These are phyloP conservation scores for Fragilariopsis cylindrus DNA, from an alignment of 108 stramenopile species.

Conservation along the genomic window DNA sequence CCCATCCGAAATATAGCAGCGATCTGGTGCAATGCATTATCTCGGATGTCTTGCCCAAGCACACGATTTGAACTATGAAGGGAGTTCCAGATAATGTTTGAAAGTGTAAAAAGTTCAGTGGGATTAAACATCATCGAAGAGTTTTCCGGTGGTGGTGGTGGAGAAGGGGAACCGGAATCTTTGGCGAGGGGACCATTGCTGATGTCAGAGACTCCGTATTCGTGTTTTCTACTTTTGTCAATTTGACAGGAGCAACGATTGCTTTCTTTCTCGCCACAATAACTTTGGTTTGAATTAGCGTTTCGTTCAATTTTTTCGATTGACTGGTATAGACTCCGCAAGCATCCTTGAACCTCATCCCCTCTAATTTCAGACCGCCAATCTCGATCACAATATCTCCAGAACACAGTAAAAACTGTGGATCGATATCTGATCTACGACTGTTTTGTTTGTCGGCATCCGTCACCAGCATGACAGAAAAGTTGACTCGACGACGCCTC, in stretches of 20 bases:
- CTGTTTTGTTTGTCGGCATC: constrained; percentile 57
- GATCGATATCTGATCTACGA: constrained; percentile 10
- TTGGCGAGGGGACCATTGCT: neutral
- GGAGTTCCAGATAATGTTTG: neutral
- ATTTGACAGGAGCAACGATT: constrained; percentile 1
- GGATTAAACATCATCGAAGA: constrained; percentile 10
- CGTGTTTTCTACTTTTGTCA: constrained; percentile 16
- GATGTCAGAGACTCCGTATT: constrained; percentile 4
- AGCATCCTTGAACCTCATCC: constrained; percentile 57
- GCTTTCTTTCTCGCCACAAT: constrained; percentile 38
- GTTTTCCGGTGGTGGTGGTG: constrained; percentile 3
- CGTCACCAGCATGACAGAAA: constrained; percentile 55
- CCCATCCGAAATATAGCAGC: constrained; percentile 8
- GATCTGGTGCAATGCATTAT: neutral
- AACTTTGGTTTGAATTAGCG: constrained; percentile 22
- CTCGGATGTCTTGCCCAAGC: constrained; percentile 12
- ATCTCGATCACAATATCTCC: constrained; percentile 74
- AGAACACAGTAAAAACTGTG: constrained; percentile 32
- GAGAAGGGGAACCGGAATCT: no score
- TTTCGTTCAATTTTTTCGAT: neutral
- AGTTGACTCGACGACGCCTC: constrained; percentile 59
- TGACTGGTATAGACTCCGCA: constrained; percentile 43
- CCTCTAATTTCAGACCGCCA: constrained; percentile 45
- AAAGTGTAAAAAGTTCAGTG: neutral
- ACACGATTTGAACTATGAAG: constrained; percentile 6